A percentile compares a stretch with the other conserved stretches of the same genome.
Evolutionary conservation across 176 grass and related monocot species (phyloP).

Genomic region (Alopecurus myosuroides): DNA sequence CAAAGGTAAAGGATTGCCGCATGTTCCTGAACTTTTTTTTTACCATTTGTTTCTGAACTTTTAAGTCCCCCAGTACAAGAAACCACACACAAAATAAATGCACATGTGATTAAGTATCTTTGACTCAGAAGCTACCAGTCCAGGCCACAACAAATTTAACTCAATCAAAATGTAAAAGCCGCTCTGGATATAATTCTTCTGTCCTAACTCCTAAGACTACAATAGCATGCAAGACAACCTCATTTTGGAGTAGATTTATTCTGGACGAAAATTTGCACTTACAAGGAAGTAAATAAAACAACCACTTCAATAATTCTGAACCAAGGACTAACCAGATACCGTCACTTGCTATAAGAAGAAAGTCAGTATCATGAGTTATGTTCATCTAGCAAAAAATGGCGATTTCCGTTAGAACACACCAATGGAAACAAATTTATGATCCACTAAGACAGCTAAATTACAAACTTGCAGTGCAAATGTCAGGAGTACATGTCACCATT

Average conservation of each 20-base stretch:
- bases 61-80: neutral
- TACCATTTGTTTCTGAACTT: too few relatives aligned
- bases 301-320: too few relatives aligned
- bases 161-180: too few relatives aligned
- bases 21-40: neutral
- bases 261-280: neutral
- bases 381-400: neutral
- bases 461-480: neutral
- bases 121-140: too few relatives aligned
- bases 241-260: too few relatives aligned
- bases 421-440: neutral
- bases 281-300: neutral
- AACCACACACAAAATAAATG: neutral
- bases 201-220: too few relatives aligned
- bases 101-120: too few relatives aligned
- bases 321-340: neutral
- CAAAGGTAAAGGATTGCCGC: neutral
- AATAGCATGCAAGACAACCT: too few relatives aligned
- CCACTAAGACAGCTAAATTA: neutral
- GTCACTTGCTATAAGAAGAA: neutral
- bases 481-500: slow-evolving; percentile 17
- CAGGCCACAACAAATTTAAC: too few relatives aligned
- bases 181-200: too few relatives aligned
- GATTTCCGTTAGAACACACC: neutral
- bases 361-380: neutral